These are phyloP conservation scores for Cryptococcus sp. DNA, from an alignment of 1,284 basidiomycete species.

Conservation along the genomic window DNA sequence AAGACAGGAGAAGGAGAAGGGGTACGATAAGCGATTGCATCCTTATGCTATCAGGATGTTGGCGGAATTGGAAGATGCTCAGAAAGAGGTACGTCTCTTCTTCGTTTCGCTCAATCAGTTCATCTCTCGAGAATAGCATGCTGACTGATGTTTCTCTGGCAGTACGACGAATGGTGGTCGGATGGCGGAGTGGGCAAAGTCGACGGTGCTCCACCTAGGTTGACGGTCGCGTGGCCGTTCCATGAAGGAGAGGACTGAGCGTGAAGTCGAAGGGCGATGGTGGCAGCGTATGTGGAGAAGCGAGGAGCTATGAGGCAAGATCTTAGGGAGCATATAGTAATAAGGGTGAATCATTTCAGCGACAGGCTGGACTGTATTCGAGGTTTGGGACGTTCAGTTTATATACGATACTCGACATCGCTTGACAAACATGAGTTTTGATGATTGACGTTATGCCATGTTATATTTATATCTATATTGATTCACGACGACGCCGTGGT, in stretches of 20 bases:
- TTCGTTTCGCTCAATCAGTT: no score
- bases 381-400: no score
- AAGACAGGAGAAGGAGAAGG: constrained; percentile 27
- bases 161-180: constrained; percentile 55
- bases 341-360: background rate
- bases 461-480: no score
- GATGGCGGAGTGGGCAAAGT: constrained; percentile 51
- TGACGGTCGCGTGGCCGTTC: constrained; percentile 55
- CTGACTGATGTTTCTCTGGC: constrained; percentile 12
- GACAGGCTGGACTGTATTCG: background rate
- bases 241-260: constrained; percentile 51
- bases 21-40: constrained; percentile 50
- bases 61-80: constrained; percentile 56
- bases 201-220: constrained; percentile 52
- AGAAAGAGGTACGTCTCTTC: constrained; percentile 50
- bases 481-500: no score
- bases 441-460: no score
- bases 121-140: background rate
- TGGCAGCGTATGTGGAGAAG: background rate
- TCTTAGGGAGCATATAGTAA: no score
- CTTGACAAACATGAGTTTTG: no score
- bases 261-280: background rate
- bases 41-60: constrained; percentile 57
- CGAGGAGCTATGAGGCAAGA: no score
- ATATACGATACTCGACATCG: no score